Evolutionary conservation across 768 basidiomycete species (phyloP).

Genomic region (Russula lepida): DNA sequence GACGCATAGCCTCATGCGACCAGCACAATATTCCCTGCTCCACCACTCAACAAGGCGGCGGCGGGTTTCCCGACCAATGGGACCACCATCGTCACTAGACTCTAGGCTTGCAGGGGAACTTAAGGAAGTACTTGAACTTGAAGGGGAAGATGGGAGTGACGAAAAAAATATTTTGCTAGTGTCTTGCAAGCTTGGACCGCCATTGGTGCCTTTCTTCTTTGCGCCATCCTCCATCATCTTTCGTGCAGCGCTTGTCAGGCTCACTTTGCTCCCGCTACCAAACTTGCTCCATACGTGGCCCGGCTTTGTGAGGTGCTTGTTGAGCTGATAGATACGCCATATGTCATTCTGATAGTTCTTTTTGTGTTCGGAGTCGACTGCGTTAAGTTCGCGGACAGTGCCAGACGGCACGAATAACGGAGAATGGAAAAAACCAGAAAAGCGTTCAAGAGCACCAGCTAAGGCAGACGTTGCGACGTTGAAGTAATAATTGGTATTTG

Average conservation of each 20-base stretch:
- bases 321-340: constrained; percentile 93
- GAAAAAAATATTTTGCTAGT: constrained; percentile 27
- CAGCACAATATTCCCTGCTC: constrained; percentile 71
- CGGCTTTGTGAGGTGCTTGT: constrained; percentile 72
- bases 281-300: constrained; percentile 90
- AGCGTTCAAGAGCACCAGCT: constrained; percentile 63
- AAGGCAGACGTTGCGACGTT: constrained; percentile 57
- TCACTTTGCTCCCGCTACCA: constrained; percentile 77
- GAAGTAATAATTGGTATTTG: constrained; percentile 88
- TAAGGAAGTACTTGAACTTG: constrained; percentile 42
- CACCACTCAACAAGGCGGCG: constrained; percentile 82
- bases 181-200: constrained; percentile 28
- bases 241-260: constrained; percentile 54
- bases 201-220: constrained; percentile 21
- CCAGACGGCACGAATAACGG: constrained; percentile 83
- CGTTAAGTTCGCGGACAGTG: constrained; percentile 84
- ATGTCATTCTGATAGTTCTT: constrained; percentile 88
- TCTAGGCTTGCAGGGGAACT: constrained; percentile 45
- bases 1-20: constrained; percentile 72
- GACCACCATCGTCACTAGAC: constrained; percentile 53
- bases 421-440: constrained; percentile 85
- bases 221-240: constrained; percentile 44
- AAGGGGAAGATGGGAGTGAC: constrained; percentile 52
- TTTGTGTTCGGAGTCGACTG: constrained; percentile 95
- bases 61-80: constrained; percentile 70